Evolutionary conservation across 2,329 filamentous ascomycete genomes (phyloP).

Genomic region (Nakataea oryzae): DNA sequence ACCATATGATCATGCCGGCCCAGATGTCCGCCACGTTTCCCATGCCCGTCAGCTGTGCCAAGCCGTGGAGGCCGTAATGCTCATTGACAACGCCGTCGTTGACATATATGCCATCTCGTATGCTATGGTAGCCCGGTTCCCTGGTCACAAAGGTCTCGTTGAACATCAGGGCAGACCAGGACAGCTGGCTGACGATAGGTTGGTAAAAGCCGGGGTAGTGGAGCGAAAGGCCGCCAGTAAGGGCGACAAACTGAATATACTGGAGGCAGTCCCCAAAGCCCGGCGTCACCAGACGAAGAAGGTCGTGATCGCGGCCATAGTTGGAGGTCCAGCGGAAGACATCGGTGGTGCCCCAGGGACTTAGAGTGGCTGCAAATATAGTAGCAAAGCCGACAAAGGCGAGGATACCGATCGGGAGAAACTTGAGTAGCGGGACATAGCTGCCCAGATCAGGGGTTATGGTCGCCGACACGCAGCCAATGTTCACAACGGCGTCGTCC

Average conservation of each 20-base stretch:
- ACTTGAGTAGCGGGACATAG: conserved; percentile 59
- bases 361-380: conserved; percentile 73
- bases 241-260: conserved; percentile 85
- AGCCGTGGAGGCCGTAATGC: conserved; percentile 64
- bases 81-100: conserved; percentile 44
- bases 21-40: conserved; percentile 68
- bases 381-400: conserved; percentile 75
- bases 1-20: conserved; percentile 89
- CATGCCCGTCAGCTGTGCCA: conserved; percentile 79
- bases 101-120: conserved; percentile 80
- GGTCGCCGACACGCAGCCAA: conserved; percentile 73
- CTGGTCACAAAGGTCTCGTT: conserved; percentile 78
- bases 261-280: conserved; percentile 95
- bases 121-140: conserved; percentile 50
- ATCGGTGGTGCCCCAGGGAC: conserved; percentile 87
- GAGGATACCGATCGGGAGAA: conserved; percentile 69
- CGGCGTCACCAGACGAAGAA: conserved; percentile 84
- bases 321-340: conserved; percentile 97
- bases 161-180: conserved; percentile 89
- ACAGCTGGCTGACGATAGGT: conserved; percentile 74
- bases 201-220: conserved; percentile 93
- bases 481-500: conserved; percentile 46
- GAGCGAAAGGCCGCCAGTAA: conserved; percentile 79
- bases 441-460: conserved; percentile 75
- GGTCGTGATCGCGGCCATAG: conserved; percentile 86